Base-by-base conservation (phyloP, 805 yeast species). In the Monosporozyma aerobia region DNA sequence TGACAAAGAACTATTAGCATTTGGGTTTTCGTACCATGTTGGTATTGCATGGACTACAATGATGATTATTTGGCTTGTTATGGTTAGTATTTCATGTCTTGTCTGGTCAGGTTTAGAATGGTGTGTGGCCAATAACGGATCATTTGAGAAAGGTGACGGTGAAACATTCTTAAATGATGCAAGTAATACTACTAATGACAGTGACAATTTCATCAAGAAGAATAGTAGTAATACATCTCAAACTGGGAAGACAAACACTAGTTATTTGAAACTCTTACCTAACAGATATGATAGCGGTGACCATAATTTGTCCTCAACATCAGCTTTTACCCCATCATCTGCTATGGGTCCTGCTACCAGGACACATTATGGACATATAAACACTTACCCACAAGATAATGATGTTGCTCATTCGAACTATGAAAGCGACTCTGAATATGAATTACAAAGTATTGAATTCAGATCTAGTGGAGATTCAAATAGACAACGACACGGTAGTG, bases 81-180 rank as follows among this genome's bases (percentile, higher is more conserved):
- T 60, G 30, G 53, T 61, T 10, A 47, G 56, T 11, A 44, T 65
- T 1, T 61, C 67, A 13, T 58, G 64, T 35, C 50, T 63, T 7
- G 58, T 62, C 3, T 67, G 71, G 70, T 59, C 68, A 5, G 71
- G 71, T 39, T 49, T 66, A 9, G 71, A 65, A 56, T 67, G 71
- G 71, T 67, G 71, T 55, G 51, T 67, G 7, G 47, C 61, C 5
- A 60, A 56, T 44, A 51, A 41, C 14, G 51, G 52, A 16, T 47
- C 29, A 23, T 14, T 23, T 2, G 48, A 44, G 4, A 32, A 23
- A 13, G 39, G 35, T 27, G 45, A 35, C n/a, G 44, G 35, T 23
- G 53, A 29, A 29, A 35, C 52, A 14, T 43, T 44, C 22, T 13
- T 48, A 22, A 37, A 25, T 51, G 40, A 43, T 14, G 8, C 44